Base-by-base conservation (phyloP, 2,329 filamentous ascomycete species). In the Knoxdaviesia capensis region DNA sequence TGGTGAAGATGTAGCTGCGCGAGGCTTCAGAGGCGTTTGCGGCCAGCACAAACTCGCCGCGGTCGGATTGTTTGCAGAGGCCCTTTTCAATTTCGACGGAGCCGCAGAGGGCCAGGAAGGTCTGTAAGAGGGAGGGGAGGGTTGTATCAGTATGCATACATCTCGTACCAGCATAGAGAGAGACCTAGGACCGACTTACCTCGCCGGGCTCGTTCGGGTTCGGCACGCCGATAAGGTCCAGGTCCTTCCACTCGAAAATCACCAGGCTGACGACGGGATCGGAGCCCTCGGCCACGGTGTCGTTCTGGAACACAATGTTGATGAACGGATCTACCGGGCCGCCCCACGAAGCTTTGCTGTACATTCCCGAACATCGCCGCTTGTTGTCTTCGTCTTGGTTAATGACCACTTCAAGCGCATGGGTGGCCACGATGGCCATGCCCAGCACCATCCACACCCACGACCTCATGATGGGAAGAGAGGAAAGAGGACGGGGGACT, bases 191-290 rank as follows among this genome's bases (percentile, higher is more conserved):
- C 11, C 36, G 44, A 48, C 61, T 50, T 66, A 79, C 74, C 53
- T 69, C 65, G 39, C 61, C 56, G 33, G 68, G 62, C 41, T 69
- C 67, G 10, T 68, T 59, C 31, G 66, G 65, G 41, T 73, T 64
- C 34, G 69, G 68, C 45, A 80, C 69, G 37, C 88, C 87, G 48
- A 98, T 76, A 43, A 88, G 66, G 41, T 74, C 62, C 55, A 81
- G 77, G 55, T 98, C 90, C 50, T 71, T 77, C 84, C 87, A 98
- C 61, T 98, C 88, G 58, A 94, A 98, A 48, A 98, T 79, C 41
- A 94, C 68, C 51, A 94, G 61, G 57, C 85, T 92, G 48, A 86
- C 79, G 37, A 84, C 66, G 5, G 82, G 80, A 56, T 93, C 80
- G 38, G 69, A 63, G 29, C 45, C 52, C 43, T 77, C 66, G 32